Percentiles rank a stretch among this genome's conserved stretches.
Conservation (phyloP, 73 alveolate species). For the Paramecium tetraurelia region DNA sequence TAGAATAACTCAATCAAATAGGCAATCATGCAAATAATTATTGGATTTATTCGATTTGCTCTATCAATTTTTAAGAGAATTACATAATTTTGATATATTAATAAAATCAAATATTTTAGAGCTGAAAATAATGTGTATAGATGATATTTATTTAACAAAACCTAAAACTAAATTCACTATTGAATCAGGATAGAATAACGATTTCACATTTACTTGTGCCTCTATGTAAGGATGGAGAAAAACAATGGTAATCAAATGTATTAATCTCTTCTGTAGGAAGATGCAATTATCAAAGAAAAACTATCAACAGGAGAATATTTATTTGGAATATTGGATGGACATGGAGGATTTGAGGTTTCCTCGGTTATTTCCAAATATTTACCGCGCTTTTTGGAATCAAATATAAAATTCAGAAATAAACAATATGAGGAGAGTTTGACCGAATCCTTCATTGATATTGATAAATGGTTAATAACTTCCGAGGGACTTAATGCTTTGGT, state of each 20-base stretch:
- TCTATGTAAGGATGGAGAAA: constrained; percentile 51
- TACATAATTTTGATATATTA: background rate
- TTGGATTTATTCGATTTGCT: background rate
- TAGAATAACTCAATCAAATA: background rate
- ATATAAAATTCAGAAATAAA: constrained; percentile 1
- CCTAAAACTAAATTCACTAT: constrained; percentile 26
- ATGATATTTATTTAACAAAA: constrained; percentile 19
- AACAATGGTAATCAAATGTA: background rate
- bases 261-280: background rate
- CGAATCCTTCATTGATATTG: constrained; percentile 72
- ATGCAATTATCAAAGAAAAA: background rate
- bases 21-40: background rate
- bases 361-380: constrained; percentile 41
- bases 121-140: background rate
- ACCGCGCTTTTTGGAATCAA: constrained; percentile 47
- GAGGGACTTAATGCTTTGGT: constrained; percentile 52
- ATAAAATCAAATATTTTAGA: background rate
- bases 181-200: background rate
- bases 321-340: constrained; percentile 92
- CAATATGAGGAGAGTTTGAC: constrained; percentile 71
- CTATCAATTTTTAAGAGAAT: background rate
- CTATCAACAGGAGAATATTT: background rate
- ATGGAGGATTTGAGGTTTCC: constrained; percentile 94
- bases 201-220: constrained; percentile 6
- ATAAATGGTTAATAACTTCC: constrained; percentile 64